phyloP scores from a whole-genome alignment of 768 basidiomycete genomes.

The Trametes cingulata region DNA sequence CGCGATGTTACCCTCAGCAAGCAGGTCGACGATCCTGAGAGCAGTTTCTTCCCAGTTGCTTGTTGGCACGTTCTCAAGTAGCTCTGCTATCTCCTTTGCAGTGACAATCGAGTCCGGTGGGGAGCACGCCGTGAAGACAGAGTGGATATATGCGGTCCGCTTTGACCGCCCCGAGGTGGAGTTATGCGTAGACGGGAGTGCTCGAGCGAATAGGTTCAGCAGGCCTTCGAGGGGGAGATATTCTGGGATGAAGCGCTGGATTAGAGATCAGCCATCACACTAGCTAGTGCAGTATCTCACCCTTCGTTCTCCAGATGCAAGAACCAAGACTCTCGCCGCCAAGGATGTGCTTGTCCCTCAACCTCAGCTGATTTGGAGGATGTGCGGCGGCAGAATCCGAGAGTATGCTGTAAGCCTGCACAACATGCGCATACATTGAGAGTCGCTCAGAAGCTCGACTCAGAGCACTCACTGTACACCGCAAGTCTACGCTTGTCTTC shows the following conservation, averaged over 20 bases:
- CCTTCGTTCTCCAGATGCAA: conserved; percentile 49
- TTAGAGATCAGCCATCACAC: neutral
- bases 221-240: conserved; percentile 59
- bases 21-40: conserved; percentile 45
- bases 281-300: conserved; percentile 29
- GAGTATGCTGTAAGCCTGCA: conserved; percentile 54
- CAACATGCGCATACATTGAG: conserved; percentile 7
- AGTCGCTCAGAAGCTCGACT: neutral
- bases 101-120: conserved; percentile 39
- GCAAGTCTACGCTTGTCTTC: conserved; percentile 32
- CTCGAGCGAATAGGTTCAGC: conserved; percentile 54
- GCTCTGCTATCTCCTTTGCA: conserved; percentile 38
- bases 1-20: conserved; percentile 46
- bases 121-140: conserved; percentile 44
- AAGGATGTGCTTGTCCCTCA: conserved; percentile 45
- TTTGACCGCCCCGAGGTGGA: conserved; percentile 36
- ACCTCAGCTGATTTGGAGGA: conserved; percentile 42
- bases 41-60: conserved; percentile 57
- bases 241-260: conserved; percentile 35
- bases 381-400: conserved; percentile 47
- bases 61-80: conserved; percentile 44
- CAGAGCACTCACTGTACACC: conserved; percentile 26
- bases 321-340: conserved; percentile 48
- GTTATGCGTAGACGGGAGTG: conserved; percentile 49
- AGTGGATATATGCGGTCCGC: conserved; percentile 49